Base-by-base conservation (phyloP, 352 stramenopile species). In the Globisporangium mamillatum region DNA sequence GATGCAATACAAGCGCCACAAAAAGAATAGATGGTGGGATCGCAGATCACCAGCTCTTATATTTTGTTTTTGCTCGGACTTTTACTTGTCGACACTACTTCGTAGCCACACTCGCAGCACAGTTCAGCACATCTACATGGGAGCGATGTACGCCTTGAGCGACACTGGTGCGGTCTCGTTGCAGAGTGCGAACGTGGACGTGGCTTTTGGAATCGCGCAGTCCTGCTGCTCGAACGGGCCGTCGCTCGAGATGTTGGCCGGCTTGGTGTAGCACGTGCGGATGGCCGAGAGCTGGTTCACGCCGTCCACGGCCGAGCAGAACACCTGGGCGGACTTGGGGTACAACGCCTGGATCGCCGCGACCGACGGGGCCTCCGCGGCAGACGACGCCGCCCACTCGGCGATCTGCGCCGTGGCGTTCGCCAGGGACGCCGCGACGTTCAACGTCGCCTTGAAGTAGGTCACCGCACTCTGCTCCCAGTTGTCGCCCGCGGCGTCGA, bases 281-380 rank as follows among this genome's bases (percentile, higher is more conserved):
- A 92, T 81, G 64, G 82, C 78, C 25, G 77, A 81, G 29, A 92
- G 77, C 58, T 85, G 79, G 77, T 90, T 90, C 60, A 73, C 69
- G 20, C 73, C 78, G 46, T 84, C 71, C 20, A 77, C 70, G 50
- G 68, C 75, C 41, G 81, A 89, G 79, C 84, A 92, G 36, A 90
- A 73, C 6, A 92, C 74, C 56, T 88, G 82, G 12, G 88, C 74
- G n/a, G 80, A 71, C 61, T 86, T 75, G 25, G 80, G 69, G 71
- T 85, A 90, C 58, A 92, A 66, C 32, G 78, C 78, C 67, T 75
- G 22, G 32, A 88, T 84, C 48, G 75, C 68, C 0, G 64, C 72
- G 22, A 84, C 56, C 1, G 74, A 76, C 12, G 75, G 73, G 18
- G 58, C 71, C 67, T 80, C 59, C 7, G 67, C 68, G 2, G 56